Evolutionary conservation across 2,329 filamentous ascomycete genomes (phyloP).

Genomic region (Colletotrichum sp.): DNA sequence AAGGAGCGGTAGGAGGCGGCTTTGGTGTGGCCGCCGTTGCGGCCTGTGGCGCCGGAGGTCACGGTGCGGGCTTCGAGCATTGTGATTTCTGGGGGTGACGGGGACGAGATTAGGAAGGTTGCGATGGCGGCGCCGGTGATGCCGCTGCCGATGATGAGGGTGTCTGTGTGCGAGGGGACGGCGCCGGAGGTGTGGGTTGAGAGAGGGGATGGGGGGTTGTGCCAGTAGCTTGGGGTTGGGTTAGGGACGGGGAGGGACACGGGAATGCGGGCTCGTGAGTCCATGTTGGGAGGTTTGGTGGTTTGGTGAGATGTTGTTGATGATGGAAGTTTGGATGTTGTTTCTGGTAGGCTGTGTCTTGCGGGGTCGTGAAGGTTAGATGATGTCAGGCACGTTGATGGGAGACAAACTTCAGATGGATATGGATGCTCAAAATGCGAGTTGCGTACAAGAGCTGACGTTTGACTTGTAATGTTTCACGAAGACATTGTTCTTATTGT

Average conservation of each 20-base stretch:
- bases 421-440: not conserved
- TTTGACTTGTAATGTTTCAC: not conserved
- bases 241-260: conserved; percentile 38
- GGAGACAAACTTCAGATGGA: not conserved
- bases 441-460: not conserved
- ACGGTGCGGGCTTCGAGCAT: conserved; percentile 55
- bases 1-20: conserved; percentile 54
- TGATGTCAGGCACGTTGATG: not conserved
- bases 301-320: not conserved
- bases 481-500: not conserved
- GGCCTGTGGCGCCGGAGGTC: conserved; percentile 57
- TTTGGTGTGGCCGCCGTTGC: conserved; percentile 60
- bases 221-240: conserved; percentile 52
- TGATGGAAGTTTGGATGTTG: not conserved
- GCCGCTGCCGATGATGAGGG: conserved; percentile 60
- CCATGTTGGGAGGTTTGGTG: not conserved
- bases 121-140: conserved; percentile 54
- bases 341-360: not conserved
- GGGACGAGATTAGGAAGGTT: conserved; percentile 23
- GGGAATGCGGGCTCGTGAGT: conserved; percentile 1
- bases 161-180: conserved; percentile 45
- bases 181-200: conserved; percentile 23
- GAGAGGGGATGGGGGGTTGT: conserved; percentile 41
- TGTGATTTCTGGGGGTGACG: conserved; percentile 33
- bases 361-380: not conserved